Base-by-base conservation (phyloP, 1,284 basidiomycete species). In the Veloporphyrellus conicus region DNA sequence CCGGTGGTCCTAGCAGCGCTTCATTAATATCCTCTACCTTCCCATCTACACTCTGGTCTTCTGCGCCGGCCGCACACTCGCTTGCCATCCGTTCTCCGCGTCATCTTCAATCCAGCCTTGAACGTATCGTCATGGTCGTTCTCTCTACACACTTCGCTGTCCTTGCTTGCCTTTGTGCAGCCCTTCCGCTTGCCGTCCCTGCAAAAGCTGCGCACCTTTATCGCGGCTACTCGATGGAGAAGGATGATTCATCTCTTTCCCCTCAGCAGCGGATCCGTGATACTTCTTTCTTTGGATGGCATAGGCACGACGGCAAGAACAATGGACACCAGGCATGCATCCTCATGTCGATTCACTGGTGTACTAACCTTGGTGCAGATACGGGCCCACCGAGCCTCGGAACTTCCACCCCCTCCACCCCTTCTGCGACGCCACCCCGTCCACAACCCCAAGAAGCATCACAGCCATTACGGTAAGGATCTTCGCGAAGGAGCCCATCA, bases 1-100 rank as follows among this genome's bases (percentile, higher is more conserved):
- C 61, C 16, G 23, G 64, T 51, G 61, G 51, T 67, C 59, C 55
- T 52, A 48, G 18, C 36, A 45, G 44, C 49, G 40, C 60, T 50
- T 50, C 6, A 29, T 35, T 45, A 23, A 5, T 22, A 37, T 43
- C 15, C 3, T 34, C 16, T 20, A 35, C 37, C 20, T 47, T 28
- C 23, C 47, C 14, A 11, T 42, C 45, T 41, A 32, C 31, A 42
- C 18, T 8, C 5, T 25, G 4, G 23, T 39, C 47, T 33, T 39
- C 38, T 47, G 64, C 59, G 58, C 61, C 39, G 52, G 44, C 50
- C 58, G 62, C 42, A 52, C 28, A 16, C 27, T 22, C 31, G 6
- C 23, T 25, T 25, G 23, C 8, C 23, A 25, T 25, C 23, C 23
- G 23, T 25, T 25, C 8, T 25, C 23, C 23, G 23, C 23, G 8